phyloP scores from a whole-genome alignment of 2,329 filamentous ascomycete species.

The Talaromyces sp. region DNA sequence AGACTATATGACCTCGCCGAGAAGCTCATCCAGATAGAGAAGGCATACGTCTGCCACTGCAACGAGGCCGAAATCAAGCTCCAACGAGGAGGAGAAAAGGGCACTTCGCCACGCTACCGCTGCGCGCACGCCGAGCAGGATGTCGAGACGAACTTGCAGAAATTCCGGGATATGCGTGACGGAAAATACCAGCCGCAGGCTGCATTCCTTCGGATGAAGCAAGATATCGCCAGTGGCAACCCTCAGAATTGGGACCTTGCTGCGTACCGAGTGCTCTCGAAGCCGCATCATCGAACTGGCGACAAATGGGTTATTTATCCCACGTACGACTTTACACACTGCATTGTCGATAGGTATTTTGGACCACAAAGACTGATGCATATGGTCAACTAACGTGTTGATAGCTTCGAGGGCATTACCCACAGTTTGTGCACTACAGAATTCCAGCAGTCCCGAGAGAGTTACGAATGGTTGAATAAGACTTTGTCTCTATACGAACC shows the following conservation, averaged over 20 bases:
- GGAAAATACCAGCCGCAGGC: conserved; percentile 83
- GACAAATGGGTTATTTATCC: conserved; percentile 89
- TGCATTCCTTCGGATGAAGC: conserved; percentile 90
- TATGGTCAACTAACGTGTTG: not conserved
- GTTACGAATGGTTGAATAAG: conserved; percentile 74
- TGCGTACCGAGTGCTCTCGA: conserved; percentile 77
- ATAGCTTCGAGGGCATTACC: conserved; percentile 90
- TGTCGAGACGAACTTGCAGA: conserved; percentile 69
- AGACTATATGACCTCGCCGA: conserved; percentile 84
- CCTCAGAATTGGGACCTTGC: conserved; percentile 96
- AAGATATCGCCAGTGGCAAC: conserved; percentile 73
- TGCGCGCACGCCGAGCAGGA: conserved; percentile 76
- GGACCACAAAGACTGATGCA: not conserved
- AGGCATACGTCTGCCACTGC: conserved; percentile 83
- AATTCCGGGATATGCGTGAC: conserved; percentile 87
- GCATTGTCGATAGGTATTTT: conserved; percentile 70
- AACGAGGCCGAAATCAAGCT: conserved; percentile 74
- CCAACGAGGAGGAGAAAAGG: conserved; percentile 70
- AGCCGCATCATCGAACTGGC: conserved; percentile 60
- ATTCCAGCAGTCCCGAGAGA: conserved; percentile 78
- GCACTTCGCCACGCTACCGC: conserved; percentile 65
- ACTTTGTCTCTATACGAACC: conserved; percentile 64
- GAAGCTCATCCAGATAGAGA: conserved; percentile 68
- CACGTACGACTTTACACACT: conserved; percentile 90
- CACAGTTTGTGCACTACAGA: conserved; percentile 93